phyloP scores from a whole-genome alignment of 169 alveolate species.

The Plasmodium sp. region DNA sequence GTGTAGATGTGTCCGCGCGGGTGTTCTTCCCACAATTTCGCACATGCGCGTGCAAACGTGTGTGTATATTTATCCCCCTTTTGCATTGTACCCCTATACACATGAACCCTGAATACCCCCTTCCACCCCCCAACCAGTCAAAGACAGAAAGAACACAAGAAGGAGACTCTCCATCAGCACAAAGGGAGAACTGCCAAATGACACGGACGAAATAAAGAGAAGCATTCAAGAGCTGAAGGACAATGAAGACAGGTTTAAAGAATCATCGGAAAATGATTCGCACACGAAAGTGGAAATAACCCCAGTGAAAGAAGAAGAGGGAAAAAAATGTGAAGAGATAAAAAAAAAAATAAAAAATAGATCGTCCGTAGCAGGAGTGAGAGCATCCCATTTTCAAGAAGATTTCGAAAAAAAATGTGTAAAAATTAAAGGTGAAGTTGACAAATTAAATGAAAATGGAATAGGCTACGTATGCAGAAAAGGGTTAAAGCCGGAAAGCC shows the following conservation, averaged over 20 bases:
- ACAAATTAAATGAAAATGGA: constrained; percentile 74
- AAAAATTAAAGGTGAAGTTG: constrained; percentile 71
- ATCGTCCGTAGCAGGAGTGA: constrained; percentile 72
- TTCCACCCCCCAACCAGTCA: constrained; percentile 9
- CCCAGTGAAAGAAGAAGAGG: background rate
- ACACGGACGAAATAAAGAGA: constrained; percentile 63
- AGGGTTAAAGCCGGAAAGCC: constrained; percentile 91
- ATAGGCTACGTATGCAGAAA: constrained; percentile 89
- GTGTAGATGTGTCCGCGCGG: background rate
- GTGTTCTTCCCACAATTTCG: background rate
- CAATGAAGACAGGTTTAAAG: constrained; percentile 65
- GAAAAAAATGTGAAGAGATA: constrained; percentile 1
- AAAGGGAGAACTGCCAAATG: constrained; percentile 30
- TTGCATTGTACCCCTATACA: background rate
- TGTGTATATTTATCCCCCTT: background rate
- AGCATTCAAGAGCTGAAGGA: constrained; percentile 54
- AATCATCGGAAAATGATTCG: constrained; percentile 41
- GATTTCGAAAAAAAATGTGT: constrained; percentile 75
- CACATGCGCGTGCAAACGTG: background rate
- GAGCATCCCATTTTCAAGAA: constrained; percentile 76
- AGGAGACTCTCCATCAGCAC: constrained; percentile 72
- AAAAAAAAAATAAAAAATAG: constrained; percentile 40
- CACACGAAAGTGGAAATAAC: background rate
- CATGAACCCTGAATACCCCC: background rate
- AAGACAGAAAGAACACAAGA: constrained; percentile 61